Conservation (phyloP, 768 basidiomycete species). For the Rhodosporidiobolus odoratus region DNA sequence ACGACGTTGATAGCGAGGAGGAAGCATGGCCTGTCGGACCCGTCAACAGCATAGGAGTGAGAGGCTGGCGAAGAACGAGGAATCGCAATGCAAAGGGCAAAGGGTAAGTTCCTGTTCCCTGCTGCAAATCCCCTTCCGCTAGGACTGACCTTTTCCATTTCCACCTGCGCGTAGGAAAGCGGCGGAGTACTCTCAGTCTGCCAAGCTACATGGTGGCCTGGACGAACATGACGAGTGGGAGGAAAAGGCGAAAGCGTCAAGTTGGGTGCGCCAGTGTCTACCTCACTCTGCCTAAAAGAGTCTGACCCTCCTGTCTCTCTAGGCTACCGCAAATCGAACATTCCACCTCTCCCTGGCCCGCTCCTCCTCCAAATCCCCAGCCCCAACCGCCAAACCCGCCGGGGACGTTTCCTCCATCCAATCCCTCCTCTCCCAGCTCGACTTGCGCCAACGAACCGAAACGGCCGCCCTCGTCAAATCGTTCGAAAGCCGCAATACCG, state of each 20-base stretch:
- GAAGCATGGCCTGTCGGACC: conserved; percentile 38
- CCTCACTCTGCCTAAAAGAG: no score
- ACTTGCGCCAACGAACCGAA: conserved; percentile 9
- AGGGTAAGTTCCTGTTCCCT: conserved; percentile 1
- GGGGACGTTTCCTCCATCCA: conserved; percentile 15
- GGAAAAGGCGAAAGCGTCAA: conserved; percentile 10
- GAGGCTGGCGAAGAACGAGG: conserved; percentile 9
- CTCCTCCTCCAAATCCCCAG: conserved; percentile 9
- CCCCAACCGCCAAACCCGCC: not conserved
- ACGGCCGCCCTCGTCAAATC: conserved; percentile 18
- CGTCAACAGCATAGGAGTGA: conserved; percentile 15
- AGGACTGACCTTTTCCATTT: not conserved
- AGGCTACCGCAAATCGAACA: conserved; percentile 37
- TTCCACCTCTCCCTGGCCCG: conserved; percentile 34
- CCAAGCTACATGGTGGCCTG: not conserved
- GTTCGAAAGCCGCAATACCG: conserved; percentile 33
- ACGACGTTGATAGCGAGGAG: conserved; percentile 28
- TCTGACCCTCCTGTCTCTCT: not conserved
- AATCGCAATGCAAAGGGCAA: conserved; percentile 13
- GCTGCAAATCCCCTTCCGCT: no score
- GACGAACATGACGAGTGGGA: conserved; percentile 30
- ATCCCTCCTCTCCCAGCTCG: conserved; percentile 26
- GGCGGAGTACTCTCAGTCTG: not conserved
- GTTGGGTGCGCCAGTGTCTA: conserved; percentile 16
- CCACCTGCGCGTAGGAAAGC: conserved; percentile 2